Percentiles rank a stretch among this genome's conserved stretches.
phyloP scores from a whole-genome alignment of 2,329 filamentous ascomycete genomes.

The Eutypa lata region DNA sequence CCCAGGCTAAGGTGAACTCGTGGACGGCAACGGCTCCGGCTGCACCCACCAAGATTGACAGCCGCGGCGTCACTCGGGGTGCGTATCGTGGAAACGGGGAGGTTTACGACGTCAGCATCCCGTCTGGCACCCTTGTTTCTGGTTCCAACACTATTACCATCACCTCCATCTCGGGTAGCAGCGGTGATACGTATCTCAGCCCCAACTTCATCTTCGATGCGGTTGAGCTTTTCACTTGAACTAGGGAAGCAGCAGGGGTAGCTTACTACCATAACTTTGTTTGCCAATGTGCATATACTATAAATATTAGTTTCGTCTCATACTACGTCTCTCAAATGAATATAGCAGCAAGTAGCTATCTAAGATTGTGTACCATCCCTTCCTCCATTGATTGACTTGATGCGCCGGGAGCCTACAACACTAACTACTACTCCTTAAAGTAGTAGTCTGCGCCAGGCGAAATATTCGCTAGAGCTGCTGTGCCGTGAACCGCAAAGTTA shows the following conservation, averaged over 20 bases:
- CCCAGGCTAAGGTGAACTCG: slow-evolving; percentile 54
- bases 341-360: too few species aligned
- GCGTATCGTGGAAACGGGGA: slow-evolving; percentile 63
- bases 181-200: slow-evolving; percentile 50
- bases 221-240: slow-evolving; percentile 32
- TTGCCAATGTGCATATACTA: too few species aligned
- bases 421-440: too few species aligned
- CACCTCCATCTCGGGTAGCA: slow-evolving; percentile 55
- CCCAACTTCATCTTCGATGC: slow-evolving; percentile 49
- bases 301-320: too few species aligned
- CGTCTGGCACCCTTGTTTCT: slow-evolving; percentile 54
- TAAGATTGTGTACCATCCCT: too few species aligned
- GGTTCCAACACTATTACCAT: slow-evolving; percentile 64
- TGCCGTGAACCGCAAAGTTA: too few species aligned
- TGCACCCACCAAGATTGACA: slow-evolving; percentile 61
- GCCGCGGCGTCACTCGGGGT: slow-evolving; percentile 62
- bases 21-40: slow-evolving; percentile 46
- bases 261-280: neutral
- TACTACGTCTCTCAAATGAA: too few species aligned
- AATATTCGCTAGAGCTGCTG: too few species aligned
- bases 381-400: too few species aligned
- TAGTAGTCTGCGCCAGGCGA: too few species aligned
- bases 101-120: slow-evolving; percentile 60
- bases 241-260: too few species aligned
- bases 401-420: too few species aligned